phyloP scores from a whole-genome alignment of 148 eudicot species.

The Chenopodium formosanum region DNA sequence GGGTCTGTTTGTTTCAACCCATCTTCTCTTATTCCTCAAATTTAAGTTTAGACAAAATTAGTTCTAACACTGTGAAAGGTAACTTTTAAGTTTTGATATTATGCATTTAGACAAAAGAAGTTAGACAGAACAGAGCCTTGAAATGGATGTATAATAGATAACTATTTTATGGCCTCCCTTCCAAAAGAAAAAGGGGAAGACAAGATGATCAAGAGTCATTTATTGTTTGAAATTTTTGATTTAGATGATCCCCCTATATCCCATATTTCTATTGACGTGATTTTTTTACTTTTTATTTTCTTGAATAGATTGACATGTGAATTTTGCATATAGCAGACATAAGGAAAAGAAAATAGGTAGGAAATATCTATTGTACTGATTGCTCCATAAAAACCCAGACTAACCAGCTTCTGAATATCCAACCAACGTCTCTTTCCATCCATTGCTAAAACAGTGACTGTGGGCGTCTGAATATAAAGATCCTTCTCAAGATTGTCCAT shows the following conservation, averaged over 20 bases:
- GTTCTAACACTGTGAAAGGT: too few relatives aligned
- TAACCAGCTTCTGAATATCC: conserved; percentile 92
- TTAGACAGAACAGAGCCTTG: too few relatives aligned
- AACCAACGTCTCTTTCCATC: conserved; percentile 97
- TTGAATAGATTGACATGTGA: neutral
- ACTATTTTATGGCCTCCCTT: neutral
- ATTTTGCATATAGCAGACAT: conserved; percentile 18
- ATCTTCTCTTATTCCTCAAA: too few relatives aligned
- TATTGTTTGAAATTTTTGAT: neutral
- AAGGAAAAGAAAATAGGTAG: neutral
- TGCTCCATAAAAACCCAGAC: conserved; percentile 31
- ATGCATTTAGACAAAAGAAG: too few relatives aligned
- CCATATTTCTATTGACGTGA: neutral
- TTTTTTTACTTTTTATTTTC: too few relatives aligned
- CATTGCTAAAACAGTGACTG: conserved; percentile 88
- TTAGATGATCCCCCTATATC: neutral
- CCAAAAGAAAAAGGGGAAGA: neutral
- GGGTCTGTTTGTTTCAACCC: too few relatives aligned
- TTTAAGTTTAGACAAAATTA: too few relatives aligned
- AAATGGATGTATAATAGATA: neutral
- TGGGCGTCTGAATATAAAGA: conserved; percentile 69
- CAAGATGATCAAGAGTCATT: too few relatives aligned
- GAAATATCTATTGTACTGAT: neutral
- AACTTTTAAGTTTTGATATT: too few relatives aligned
- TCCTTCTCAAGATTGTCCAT: conserved; percentile 85